phyloP scores from a whole-genome alignment of 306 rosid genomes.

The Glycine latifolia region DNA sequence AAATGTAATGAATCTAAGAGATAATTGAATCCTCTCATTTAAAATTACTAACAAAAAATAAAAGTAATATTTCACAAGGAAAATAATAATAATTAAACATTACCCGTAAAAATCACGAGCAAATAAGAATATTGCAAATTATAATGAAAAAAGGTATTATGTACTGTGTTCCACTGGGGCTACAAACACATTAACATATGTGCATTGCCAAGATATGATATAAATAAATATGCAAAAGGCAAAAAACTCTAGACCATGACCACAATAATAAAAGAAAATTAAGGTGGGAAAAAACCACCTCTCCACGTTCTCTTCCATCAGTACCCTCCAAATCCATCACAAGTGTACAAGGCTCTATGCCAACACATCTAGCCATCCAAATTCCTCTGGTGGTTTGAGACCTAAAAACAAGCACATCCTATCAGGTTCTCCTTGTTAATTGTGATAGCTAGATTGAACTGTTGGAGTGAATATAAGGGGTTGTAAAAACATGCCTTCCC shows the following conservation, averaged over 20 bases:
- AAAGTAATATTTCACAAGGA: constrained; percentile 1
- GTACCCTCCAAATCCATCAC: constrained; percentile 98
- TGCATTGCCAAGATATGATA: background rate
- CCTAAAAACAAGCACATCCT: constrained; percentile 57
- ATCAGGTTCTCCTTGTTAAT: constrained; percentile 5
- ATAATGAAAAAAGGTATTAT: background rate
- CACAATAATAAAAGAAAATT: constrained; percentile 28
- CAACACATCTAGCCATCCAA: constrained; percentile 84
- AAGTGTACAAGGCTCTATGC: constrained; percentile 91
- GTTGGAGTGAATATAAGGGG: constrained; percentile 19
- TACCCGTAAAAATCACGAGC: background rate
- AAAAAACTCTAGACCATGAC: background rate
- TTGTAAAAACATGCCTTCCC: constrained; percentile 72
- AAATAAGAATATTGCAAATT: background rate
- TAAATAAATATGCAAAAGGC: constrained; percentile 30
- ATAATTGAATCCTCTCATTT: background rate
- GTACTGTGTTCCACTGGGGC: background rate
- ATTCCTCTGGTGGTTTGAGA: constrained; percentile 96
- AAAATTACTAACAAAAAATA: constrained; percentile 2
- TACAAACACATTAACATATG: background rate
- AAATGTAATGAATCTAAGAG: no score
- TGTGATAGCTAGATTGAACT: background rate
- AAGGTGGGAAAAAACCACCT: constrained; percentile 58
- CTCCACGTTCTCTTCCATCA: constrained; percentile 98
- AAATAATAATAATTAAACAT: background rate